Evolutionary conservation across 179 eudicot genomes (phyloP).

Genomic region (Camellia oleifera): DNA sequence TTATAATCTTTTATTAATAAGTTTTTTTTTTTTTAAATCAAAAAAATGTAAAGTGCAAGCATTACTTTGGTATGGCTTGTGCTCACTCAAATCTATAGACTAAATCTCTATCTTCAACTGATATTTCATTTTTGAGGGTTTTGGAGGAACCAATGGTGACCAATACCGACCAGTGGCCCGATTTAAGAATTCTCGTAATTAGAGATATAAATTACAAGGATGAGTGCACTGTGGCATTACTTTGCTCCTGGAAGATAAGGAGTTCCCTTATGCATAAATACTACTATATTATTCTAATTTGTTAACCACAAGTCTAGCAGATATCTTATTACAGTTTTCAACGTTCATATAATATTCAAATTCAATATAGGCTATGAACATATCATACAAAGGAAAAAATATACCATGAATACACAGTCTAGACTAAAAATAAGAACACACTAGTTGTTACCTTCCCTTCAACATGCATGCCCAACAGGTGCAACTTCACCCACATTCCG

Average conservation of each 20-base stretch:
- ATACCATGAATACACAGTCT: not conserved
- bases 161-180: not conserved
- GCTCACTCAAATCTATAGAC: not conserved
- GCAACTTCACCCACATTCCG: too few relatives aligned
- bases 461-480: too few relatives aligned
- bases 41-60: not conserved
- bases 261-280: not conserved
- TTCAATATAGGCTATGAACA: not conserved
- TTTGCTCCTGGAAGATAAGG: not conserved
- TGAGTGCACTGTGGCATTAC: not conserved
- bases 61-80: not conserved
- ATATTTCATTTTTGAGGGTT: not conserved
- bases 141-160: not conserved
- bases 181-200: not conserved
- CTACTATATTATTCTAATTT: not conserved
- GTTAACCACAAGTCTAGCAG: not conserved
- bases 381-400: not conserved
- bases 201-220: not conserved
- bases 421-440: not conserved
- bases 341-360: not conserved
- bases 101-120: not conserved
- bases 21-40: not conserved
- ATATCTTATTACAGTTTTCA: too few relatives aligned
- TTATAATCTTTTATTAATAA: not conserved
- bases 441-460: conserved; percentile 53